These are phyloP conservation scores for Tagetes patula DNA, from an alignment of 129 eudicot species.

Conservation along the genomic window DNA sequence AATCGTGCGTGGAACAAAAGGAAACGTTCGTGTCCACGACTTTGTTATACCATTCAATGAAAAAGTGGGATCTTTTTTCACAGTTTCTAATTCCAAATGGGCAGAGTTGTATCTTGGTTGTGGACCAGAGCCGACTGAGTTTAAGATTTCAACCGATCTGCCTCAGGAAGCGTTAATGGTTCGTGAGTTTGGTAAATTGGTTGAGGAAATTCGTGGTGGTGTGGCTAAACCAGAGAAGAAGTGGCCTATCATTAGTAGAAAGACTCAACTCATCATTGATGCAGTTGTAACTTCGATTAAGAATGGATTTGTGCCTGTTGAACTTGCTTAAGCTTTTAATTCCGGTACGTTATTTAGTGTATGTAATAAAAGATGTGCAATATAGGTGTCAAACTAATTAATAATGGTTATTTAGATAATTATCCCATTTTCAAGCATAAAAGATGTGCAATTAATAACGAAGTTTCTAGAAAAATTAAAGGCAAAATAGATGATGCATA, in stretches of 20 bases:
- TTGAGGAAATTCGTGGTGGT: constrained; percentile 31
- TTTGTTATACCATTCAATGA: constrained; percentile 57
- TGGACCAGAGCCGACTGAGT: constrained; percentile 44
- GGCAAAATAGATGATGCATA: too few species aligned
- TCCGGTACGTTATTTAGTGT: too few species aligned
- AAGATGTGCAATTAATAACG: too few species aligned
- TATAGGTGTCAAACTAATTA: too few species aligned
- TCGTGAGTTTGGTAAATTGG: constrained; percentile 55
- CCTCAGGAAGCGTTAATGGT: constrained; percentile 75
- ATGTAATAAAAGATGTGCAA: too few species aligned
- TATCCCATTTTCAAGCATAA: too few species aligned
- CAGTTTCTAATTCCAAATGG: constrained; percentile 34
- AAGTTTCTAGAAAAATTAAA: too few species aligned
- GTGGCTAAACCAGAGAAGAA: constrained; percentile 46
- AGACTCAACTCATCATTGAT: constrained; percentile 58
- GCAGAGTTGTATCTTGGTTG: constrained; percentile 42
- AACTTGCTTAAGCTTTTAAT: constrained; percentile 32
- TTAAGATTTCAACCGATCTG: constrained; percentile 32
- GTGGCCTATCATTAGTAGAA: constrained; percentile 59
- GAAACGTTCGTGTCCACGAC: constrained; percentile 55
- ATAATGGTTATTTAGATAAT: too few species aligned
- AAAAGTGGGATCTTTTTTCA: constrained; percentile 42
- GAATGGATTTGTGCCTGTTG: constrained; percentile 46
- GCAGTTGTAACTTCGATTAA: constrained; percentile 60
- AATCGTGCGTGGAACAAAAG: constrained; percentile 51